Base-by-base conservation (phyloP, 495 filamentous ascomycete genomes). In the Penicillium goetzii region DNA sequence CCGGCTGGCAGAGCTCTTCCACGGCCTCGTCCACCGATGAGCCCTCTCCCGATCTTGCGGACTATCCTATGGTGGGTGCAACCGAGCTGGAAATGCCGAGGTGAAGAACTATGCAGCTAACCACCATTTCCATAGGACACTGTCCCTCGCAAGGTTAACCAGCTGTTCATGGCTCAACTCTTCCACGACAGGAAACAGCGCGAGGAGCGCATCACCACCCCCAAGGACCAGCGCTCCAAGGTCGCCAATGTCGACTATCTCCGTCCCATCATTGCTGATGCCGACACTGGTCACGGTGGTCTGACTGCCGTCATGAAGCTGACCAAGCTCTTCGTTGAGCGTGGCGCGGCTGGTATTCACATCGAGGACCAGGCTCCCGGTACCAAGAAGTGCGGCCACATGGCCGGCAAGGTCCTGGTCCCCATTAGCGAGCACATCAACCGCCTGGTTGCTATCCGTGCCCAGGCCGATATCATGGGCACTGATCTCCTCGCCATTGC, bases 181-280 rank as follows among this genome's bases (percentile, higher is more conserved):
- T 99, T 99, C 88, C 95, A 99, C 78, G 96, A 99, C 84, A 90
- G 95, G 68, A 99, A 99, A 80, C 95, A 99, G 76, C 90, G 95
- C 55, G 91, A 97, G 78, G 95, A 97, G 75, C 92, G 95, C 58
- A 77, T 98, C 38, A 89, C 87, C 34, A 90, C 88, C 5, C 89
- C 93, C 11, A 88, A 89, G 68, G 80, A 85, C 21, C 81, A 92
- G 71, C 91, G 95, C 36, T 71, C 76, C 67, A 91, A 86, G 47
- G 81, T 96, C 54, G 85, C 90, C 63, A 94, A 95, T 74, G 84
- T 91, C 67, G 95, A 99, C 80, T 99, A 93, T 80, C 89, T 99
- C 23, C 89, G 95, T 14, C 95, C 95, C 64, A 96, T 99, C 76
- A 89, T 99, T 70, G 95, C 95, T 51, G 95, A 99, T 80, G 95